Base-by-base conservation (phyloP, 768 basidiomycete species). In the Auriscalpium microsporum region DNA sequence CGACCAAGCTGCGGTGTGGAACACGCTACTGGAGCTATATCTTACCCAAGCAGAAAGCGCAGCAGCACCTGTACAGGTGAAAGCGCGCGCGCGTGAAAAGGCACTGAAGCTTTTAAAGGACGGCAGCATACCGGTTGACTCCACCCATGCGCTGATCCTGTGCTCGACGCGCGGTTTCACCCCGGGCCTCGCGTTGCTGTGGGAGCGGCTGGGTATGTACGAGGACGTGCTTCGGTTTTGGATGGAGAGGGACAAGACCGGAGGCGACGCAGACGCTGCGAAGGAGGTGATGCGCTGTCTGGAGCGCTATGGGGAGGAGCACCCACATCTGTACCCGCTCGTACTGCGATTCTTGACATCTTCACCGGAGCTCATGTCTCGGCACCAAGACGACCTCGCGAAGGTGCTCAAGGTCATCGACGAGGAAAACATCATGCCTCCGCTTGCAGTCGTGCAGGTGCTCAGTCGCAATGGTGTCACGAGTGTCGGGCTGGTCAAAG, bases 171-270 rank as follows among this genome's bases (percentile, higher is more conserved):
- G 81, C 40, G 77, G 73, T 11, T 96, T 93, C 63, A 93, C 85
- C 0, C 79, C 81, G 0, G 96, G 96, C 1, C 78, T 95, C 10
- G 87, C 98, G 3, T 71, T 90, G 5, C 76, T 98, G 2, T 98
- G 94, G 90, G 96, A 96, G 72, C 83, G 80, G 58, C 75, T 94
- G 73, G 93, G 89, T 8, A 94, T 96, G 95, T 90, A 92, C 67
- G 95, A 97, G 63, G 94, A 96, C 61, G 84, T 98, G 48, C 66
- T 98, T 34, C 80, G 94, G 21, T 96, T 90, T 73, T 94, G 87
- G 86, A 94, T 95, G 80, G 88, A 90, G 56, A 77, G 77, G 57
- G 76, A 86, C 56, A 59, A 61, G 17, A 47, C 52, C 14, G 62
- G 74, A 38, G 76, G 71, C 11, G 71, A 63, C 8, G 38, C 64